Percentiles rank a stretch among this genome's conserved stretches.
phyloP scores from a whole-genome alignment of 108 stramenopile species.

The Nannochloropsis gaditana region DNA sequence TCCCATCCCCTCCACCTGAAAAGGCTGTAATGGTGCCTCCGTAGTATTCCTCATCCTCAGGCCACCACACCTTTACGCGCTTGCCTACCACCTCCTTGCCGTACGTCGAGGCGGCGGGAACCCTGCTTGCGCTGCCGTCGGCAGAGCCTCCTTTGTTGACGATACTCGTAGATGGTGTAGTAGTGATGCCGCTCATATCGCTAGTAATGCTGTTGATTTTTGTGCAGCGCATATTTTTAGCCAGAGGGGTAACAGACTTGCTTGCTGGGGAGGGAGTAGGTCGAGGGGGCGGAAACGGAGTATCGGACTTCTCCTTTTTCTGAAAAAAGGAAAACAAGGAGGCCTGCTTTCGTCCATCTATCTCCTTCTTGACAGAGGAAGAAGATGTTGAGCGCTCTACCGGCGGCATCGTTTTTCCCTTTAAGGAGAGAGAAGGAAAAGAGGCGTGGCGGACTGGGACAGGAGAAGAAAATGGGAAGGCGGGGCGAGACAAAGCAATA shows the following conservation, averaged over 20 bases:
- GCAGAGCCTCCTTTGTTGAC: neutral
- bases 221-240: neutral
- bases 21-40: slow-evolving; percentile 35
- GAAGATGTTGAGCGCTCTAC: neutral
- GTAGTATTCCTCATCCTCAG: slow-evolving; percentile 46
- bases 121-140: neutral
- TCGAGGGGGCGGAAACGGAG: neutral
- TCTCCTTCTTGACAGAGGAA: slow-evolving; percentile 25
- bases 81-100: slow-evolving; percentile 36
- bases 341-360: slow-evolving; percentile 24
- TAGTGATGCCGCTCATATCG: neutral
- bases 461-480: too few relatives aligned
- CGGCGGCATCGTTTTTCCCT: neutral
- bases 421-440: too few relatives aligned
- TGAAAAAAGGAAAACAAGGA: slow-evolving; percentile 44
- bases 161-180: too few relatives aligned
- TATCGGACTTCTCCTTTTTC: slow-evolving; percentile 29
- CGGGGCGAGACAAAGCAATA: too few relatives aligned
- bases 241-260: neutral
- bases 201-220: neutral
- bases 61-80: slow-evolving; percentile 46
- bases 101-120: neutral
- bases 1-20: slow-evolving; percentile 14
- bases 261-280: slow-evolving; percentile 17
- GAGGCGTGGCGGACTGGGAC: too few relatives aligned